Evolutionary conservation across 2,329 filamentous ascomycete species (phyloP).

Genomic region (Hymenotorrendiella dingleyae): DNA sequence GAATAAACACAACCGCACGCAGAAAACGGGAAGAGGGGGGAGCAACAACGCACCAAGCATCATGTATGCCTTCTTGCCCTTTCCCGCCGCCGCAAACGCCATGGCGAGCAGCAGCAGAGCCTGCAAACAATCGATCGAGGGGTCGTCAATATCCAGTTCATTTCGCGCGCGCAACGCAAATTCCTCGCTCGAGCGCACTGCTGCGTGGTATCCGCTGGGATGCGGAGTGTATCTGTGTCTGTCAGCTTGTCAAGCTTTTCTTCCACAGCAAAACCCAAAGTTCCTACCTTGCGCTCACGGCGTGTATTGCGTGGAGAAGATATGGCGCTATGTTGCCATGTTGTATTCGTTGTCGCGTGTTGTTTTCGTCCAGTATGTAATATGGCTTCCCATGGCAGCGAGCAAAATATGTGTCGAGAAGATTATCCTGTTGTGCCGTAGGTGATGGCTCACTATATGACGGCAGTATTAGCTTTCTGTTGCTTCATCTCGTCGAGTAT

Average conservation of each 20-base stretch:
- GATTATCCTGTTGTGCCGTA: constrained; percentile 49
- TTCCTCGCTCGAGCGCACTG: constrained; percentile 64
- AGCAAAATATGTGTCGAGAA: constrained; percentile 74
- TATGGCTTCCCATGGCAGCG: constrained; percentile 78
- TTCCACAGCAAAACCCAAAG: not conserved
- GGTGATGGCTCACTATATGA: constrained; percentile 39
- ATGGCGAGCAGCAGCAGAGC: constrained; percentile 68
- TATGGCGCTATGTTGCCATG: constrained; percentile 45
- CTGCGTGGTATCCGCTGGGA: constrained; percentile 59
- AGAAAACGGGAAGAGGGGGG: too few relatives aligned
- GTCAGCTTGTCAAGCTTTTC: constrained; percentile 13
- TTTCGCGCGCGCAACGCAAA: constrained; percentile 64
- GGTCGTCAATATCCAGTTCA: constrained; percentile 73
- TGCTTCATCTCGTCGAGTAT: constrained; percentile 4
- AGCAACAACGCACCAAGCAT: constrained; percentile 55
- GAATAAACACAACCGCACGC: too few relatives aligned
- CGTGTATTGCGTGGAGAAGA: constrained; percentile 52
- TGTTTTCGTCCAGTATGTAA: constrained; percentile 72
- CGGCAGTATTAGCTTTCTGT: constrained; percentile 4
- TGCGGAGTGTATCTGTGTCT: constrained; percentile 61
- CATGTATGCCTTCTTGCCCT: constrained; percentile 84
- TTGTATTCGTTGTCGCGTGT: constrained; percentile 65
- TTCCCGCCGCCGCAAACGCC: constrained; percentile 70
- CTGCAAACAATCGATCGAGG: constrained; percentile 72
- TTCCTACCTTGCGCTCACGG: constrained; percentile 54